Evolutionary conservation across 2,329 filamentous ascomycete genomes (phyloP), one percentile per base, ranked within the genome.

Genomic region (Colletotrichum phormii): DNA sequence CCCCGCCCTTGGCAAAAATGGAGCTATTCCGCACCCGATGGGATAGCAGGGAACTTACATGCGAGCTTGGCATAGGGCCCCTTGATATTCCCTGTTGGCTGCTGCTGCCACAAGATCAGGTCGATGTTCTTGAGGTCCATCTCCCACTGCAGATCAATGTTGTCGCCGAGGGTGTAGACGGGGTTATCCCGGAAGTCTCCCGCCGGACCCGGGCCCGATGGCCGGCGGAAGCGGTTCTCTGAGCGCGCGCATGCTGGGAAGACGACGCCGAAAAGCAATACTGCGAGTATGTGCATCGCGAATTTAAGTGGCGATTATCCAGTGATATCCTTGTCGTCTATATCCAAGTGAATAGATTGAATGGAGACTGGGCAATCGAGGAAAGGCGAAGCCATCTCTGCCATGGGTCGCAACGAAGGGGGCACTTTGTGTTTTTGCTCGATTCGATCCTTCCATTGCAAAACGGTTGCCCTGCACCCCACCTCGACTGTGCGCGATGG

Each of bases 71-170:
- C 13, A 42, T 7, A 22, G 1, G 51, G 31, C 9, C 31, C 15
- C 22, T 22, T 26, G 31, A 35, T 4, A 9, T 22, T 26, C 3
- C 31, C 49, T 1, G 13, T n/a, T 2, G 62, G 33, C 31, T 64
- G 33, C 33, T 57, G 51, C 33, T 64, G 62, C 33, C 62, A 64
- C 3, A 64, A 22, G 0, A 55, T n/a, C 22, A 64, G 33, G 31
- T 64, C 51, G 29, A 42, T 33, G 6, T 33, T 18, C 51, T 57
- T 24, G 1, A 77, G 59, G 8, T 75, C 67, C 22, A 77, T 75
- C 26, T 60, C 53, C 77, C 78, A 79, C 67, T 78, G 73, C 26
- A 79, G 61, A 13, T 77, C 74, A 59, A 79, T 71, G 31, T 76
- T 75, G 29, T 79, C 71, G 15, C 75, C 75, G 7, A 75, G 61